phyloP scores from a whole-genome alignment of 768 basidiomycete species.

The Rhizopogon vulgaris region DNA sequence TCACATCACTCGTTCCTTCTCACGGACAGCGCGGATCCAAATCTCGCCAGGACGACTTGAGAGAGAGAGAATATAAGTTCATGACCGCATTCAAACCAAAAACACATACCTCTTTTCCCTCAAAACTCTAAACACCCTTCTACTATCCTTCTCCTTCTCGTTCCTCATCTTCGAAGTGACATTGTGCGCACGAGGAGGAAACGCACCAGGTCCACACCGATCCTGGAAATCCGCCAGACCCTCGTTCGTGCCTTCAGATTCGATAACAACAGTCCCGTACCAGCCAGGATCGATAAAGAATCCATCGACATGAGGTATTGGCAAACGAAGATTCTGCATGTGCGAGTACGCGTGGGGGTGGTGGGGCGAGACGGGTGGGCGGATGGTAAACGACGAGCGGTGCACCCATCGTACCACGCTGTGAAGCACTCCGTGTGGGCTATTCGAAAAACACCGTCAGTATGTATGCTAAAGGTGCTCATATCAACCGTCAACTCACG shows the following conservation, averaged over 20 bases:
- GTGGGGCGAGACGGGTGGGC: conserved; percentile 36
- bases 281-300: conserved; percentile 71
- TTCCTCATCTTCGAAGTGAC: conserved; percentile 27
- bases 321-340: conserved; percentile 26
- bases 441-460: conserved; percentile 23
- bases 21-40: conserved; percentile 61
- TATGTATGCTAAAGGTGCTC: background rate
- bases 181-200: conserved; percentile 51
- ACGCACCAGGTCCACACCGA: conserved; percentile 62
- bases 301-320: conserved; percentile 48
- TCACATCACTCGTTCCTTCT: conserved; percentile 57
- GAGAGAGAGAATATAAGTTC: conserved; percentile 3
- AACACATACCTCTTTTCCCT: conserved; percentile 66
- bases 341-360: conserved; percentile 22
- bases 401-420: conserved; percentile 85
- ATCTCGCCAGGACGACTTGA: conserved; percentile 67
- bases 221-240: conserved; percentile 71
- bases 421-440: conserved; percentile 74
- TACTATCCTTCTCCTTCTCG: conserved; percentile 37
- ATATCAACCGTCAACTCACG: conserved; percentile 44
- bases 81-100: background rate
- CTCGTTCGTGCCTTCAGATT: conserved; percentile 86
- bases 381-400: conserved; percentile 69
- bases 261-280: conserved; percentile 79
- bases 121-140: conserved; percentile 62